Evolutionary conservation across 2,329 filamentous ascomycete genomes (phyloP).

Genomic region (Sporothrix protearum): DNA sequence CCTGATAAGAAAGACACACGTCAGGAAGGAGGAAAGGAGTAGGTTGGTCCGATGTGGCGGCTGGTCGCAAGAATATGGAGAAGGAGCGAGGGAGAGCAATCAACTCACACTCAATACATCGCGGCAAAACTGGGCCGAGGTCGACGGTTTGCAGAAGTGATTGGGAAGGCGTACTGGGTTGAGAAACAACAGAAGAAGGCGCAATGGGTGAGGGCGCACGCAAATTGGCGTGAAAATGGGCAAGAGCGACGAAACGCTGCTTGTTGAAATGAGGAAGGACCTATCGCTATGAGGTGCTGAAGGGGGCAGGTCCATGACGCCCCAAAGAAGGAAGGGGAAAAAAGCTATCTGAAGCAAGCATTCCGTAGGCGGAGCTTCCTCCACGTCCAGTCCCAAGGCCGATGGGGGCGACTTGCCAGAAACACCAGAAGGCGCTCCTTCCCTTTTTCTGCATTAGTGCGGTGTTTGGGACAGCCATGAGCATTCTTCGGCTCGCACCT

Average conservation of each 20-base stretch:
- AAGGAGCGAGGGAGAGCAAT: neutral
- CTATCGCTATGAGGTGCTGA: neutral
- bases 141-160: neutral
- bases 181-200: neutral
- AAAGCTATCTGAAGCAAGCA: constrained; percentile 7
- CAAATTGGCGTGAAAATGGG: neutral
- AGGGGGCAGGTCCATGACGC: neutral
- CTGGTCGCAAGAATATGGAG: neutral
- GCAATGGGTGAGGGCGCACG: neutral
- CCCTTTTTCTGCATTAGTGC: neutral
- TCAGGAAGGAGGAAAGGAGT: constrained; percentile 1
- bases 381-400: neutral
- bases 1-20: constrained; percentile 15
- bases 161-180: constrained; percentile 7
- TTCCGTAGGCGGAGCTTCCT: constrained; percentile 4
- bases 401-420: neutral
- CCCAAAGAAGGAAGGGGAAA: neutral
- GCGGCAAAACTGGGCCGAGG: constrained; percentile 1
- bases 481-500: constrained; percentile 13
- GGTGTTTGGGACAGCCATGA: neutral
- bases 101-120: neutral
- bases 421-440: neutral
- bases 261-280: constrained; percentile 12
- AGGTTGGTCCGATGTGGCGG: neutral
- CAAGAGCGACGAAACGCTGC: constrained; percentile 3